A percentile compares a stretch with the other conserved stretches of the same genome.
These are phyloP conservation scores for Leccinum rimulosum DNA, from an alignment of 768 basidiomycete species.

Conservation along the genomic window DNA sequence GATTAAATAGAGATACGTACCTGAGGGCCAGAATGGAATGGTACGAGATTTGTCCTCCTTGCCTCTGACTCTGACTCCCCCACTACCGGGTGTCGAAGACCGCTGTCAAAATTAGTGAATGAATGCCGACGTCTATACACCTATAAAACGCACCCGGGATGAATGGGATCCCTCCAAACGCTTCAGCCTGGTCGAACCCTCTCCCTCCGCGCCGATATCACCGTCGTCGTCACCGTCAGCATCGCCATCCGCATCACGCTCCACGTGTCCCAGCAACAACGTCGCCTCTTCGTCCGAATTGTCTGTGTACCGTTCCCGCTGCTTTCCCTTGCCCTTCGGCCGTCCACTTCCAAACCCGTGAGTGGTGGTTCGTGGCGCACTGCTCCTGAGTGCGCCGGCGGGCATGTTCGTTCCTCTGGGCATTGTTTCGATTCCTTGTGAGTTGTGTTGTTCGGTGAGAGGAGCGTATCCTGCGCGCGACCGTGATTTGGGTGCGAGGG, in stretches of 20 bases:
- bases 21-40: conserved; percentile 73
- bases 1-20: conserved; percentile 33
- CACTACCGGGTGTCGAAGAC: conserved; percentile 19
- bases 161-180: conserved; percentile 24
- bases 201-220: conserved; percentile 34
- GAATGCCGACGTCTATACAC: not conserved
- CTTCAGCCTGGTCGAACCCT: conserved; percentile 25
- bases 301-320: conserved; percentile 57
- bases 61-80: conserved; percentile 8
- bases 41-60: conserved; percentile 72
- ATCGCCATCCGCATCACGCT: conserved; percentile 36
- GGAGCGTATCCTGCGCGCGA: conserved; percentile 47
- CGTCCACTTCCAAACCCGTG: conserved; percentile 16
- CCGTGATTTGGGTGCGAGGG: conserved; percentile 48
- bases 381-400: conserved; percentile 31
- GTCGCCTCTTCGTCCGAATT: conserved; percentile 63
- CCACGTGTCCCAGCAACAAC: conserved; percentile 39
- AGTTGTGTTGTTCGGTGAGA: conserved; percentile 33
- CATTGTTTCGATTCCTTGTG: conserved; percentile 20
- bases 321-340: conserved; percentile 39
- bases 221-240: conserved; percentile 38
- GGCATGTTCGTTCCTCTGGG: conserved; percentile 25
- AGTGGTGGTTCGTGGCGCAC: conserved; percentile 25
- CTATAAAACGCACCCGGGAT: conserved; percentile 15
- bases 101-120: conserved; percentile 11